A percentile compares a stretch with the other conserved stretches of the same genome.
These are phyloP conservation scores for Aspergillus sp. DNA, from an alignment of 2,329 filamentous ascomycete species.

Conservation along the genomic window DNA sequence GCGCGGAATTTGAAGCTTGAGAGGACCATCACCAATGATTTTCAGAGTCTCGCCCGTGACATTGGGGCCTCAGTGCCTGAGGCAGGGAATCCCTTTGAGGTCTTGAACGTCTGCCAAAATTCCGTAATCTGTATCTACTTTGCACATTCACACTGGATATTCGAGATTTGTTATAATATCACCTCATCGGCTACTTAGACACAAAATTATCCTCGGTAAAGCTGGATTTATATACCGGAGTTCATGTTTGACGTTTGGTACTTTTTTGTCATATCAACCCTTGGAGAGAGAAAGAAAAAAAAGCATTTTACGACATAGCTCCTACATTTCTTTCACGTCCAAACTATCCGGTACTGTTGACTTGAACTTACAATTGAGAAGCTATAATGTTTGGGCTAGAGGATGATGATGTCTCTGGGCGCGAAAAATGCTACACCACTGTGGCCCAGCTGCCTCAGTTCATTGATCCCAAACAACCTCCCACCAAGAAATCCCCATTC, in stretches of 20 bases:
- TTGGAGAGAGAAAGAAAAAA: background rate
- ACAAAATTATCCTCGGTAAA: too few relatives aligned
- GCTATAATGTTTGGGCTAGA: constrained; percentile 46
- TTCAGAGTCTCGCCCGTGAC: constrained; percentile 4
- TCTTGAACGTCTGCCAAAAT: background rate
- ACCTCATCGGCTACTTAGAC: too few relatives aligned
- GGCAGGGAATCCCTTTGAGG: constrained; percentile 8
- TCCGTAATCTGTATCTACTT: background rate
- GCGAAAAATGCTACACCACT: constrained; percentile 70
- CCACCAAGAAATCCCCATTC: constrained; percentile 75
- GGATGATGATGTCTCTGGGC: constrained; percentile 36
- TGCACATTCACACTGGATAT: background rate
- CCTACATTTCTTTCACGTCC: background rate
- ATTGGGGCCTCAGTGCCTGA: constrained; percentile 18
- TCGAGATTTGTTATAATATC: too few relatives aligned
- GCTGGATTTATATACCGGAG: too few relatives aligned
- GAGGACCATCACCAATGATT: background rate
- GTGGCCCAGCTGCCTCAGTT: constrained; percentile 66
- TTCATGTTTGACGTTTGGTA: too few relatives aligned
- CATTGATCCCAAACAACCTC: constrained; percentile 68
- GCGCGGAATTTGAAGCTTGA: background rate
- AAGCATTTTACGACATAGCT: background rate
- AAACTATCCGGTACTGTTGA: background rate
- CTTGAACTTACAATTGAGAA: too few relatives aligned
- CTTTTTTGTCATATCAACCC: too few relatives aligned